phyloP scores from a whole-genome alignment of 2,329 filamentous ascomycete genomes.

The Clarireedia monteithiana region DNA sequence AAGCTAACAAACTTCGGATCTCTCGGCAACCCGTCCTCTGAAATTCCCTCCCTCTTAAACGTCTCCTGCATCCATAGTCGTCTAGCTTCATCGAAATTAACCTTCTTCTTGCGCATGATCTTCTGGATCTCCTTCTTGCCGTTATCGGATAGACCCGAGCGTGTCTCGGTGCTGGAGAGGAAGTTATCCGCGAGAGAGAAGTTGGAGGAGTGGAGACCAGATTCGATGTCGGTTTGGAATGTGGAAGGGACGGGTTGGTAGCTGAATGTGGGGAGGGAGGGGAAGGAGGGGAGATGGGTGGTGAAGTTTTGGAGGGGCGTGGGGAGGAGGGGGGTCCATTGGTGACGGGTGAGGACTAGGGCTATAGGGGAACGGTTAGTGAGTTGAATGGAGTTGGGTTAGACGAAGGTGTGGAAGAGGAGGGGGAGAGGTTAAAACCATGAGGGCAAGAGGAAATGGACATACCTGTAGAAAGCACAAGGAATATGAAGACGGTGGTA shows the following conservation, averaged over 20 bases:
- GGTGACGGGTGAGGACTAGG: conserved; percentile 71
- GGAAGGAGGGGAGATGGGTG: conserved; percentile 50
- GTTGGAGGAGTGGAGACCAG: conserved; percentile 71
- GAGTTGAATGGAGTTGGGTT: background rate
- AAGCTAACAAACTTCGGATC: conserved; percentile 97
- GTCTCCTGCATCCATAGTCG: conserved; percentile 76
- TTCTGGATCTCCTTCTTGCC: conserved; percentile 76
- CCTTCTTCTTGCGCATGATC: conserved; percentile 80
- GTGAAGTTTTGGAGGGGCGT: background rate
- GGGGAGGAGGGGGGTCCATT: conserved; percentile 62
- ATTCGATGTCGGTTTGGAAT: conserved; percentile 81
- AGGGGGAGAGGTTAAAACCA: no score
- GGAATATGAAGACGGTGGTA: conserved; percentile 61
- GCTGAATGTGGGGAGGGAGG: conserved; percentile 49
- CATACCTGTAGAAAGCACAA: conserved; percentile 63
- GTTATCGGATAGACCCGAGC: conserved; percentile 71
- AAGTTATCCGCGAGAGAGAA: conserved; percentile 83
- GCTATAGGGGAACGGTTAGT: conserved; percentile 33
- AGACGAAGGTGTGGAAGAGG: conserved; percentile 1
- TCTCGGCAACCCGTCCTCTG: conserved; percentile 74
- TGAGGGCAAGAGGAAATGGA: conserved; percentile 6
- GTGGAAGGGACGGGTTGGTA: conserved; percentile 71
- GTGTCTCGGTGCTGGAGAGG: conserved; percentile 60
- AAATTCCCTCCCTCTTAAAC: conserved; percentile 84
- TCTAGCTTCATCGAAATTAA: conserved; percentile 87